Evolutionary conservation across 2,329 filamentous ascomycete genomes (phyloP).

Genomic region (Fusarium sp.): DNA sequence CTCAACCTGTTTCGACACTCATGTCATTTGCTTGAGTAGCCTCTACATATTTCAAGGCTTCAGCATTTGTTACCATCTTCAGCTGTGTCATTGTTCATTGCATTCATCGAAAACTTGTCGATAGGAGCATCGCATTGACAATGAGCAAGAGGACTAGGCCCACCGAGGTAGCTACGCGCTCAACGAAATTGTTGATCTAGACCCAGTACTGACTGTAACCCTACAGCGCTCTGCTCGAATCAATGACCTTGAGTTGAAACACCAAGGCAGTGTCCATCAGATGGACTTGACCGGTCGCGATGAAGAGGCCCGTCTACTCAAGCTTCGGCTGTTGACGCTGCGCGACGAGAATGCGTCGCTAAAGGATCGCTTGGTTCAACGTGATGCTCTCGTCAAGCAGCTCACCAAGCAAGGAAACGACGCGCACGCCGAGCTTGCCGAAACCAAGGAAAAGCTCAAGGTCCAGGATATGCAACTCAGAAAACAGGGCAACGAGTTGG

Average conservation of each 20-base stretch:
- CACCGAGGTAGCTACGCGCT: conserved; percentile 50
- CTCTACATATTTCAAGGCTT: conserved; percentile 11
- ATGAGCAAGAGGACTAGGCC: conserved; percentile 50
- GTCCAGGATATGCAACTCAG: conserved; percentile 65
- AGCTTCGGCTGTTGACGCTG: conserved; percentile 79
- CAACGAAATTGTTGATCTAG: conserved; percentile 42
- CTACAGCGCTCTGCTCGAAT: conserved; percentile 62
- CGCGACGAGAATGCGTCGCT: conserved; percentile 81
- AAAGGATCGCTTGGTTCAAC: conserved; percentile 72
- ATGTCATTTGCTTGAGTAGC: conserved; percentile 19
- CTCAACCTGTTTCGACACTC: conserved; percentile 25
- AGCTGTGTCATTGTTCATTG: neutral
- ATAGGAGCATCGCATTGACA: conserved; percentile 18
- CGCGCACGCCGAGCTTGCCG: conserved; percentile 60
- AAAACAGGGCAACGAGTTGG: conserved; percentile 64
- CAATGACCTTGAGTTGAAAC: conserved; percentile 77
- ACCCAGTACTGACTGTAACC: conserved; percentile 38
- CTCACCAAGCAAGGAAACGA: conserved; percentile 60
- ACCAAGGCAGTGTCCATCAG: conserved; percentile 75
- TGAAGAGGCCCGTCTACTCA: conserved; percentile 80
- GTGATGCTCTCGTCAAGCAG: conserved; percentile 71
- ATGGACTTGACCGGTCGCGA: conserved; percentile 79
- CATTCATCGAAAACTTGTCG: neutral
- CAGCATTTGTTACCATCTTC: conserved; percentile 9
- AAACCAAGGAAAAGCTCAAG: conserved; percentile 59